Evolutionary conservation across 805 yeast species (phyloP), one percentile per base, ranked within the genome.

Genomic region (Barnettozyma californica): DNA sequence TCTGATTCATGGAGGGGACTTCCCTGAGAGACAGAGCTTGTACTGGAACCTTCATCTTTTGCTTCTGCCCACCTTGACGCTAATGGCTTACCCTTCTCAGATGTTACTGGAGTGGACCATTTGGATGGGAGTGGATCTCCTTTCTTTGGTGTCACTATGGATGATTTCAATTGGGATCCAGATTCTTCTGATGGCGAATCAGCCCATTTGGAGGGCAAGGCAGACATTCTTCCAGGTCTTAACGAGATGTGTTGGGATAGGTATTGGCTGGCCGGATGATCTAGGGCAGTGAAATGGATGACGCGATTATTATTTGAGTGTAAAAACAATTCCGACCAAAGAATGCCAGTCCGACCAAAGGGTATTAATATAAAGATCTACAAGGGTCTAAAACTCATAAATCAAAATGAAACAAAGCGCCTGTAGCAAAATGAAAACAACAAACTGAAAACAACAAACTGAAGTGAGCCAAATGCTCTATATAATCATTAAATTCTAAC

Each of bases 121-220:
- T 49, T 55, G 3, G 62, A 57, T 1, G 51, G 54, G n/a, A 56
- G 37, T 11, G 55, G 47, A 18, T 54, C 49, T 1, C 54, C 56
- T 27, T 55, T 53, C 48, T 53, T 54, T 1, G 51, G 49, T 4
- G 58, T 58, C 10, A 50, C 33, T 4, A 41, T 18, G 21, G 41
- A 26, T 5, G 26, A 27, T 19, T n/a, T 33, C 19, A n/a, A 13
- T 36, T 33, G n/a, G 31, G 36, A 9, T 18, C 7, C 9, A 1
- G 39, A 2, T 2, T 21, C 27, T 11, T 40, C 42, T 19, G 19
- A 19, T 20, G 47, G 42, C 3, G 14, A 57, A 19, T 48, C 53
- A 10, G 64, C 60, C 63, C 62, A 61, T 38, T 45, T 54, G 9
- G 64, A 61, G 2, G 52, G 44, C 8, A 46, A 36, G 18, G 44